Evolutionary conservation across 1,284 basidiomycete species (phyloP).

Genomic region (Ustilago shanxiensis): DNA sequence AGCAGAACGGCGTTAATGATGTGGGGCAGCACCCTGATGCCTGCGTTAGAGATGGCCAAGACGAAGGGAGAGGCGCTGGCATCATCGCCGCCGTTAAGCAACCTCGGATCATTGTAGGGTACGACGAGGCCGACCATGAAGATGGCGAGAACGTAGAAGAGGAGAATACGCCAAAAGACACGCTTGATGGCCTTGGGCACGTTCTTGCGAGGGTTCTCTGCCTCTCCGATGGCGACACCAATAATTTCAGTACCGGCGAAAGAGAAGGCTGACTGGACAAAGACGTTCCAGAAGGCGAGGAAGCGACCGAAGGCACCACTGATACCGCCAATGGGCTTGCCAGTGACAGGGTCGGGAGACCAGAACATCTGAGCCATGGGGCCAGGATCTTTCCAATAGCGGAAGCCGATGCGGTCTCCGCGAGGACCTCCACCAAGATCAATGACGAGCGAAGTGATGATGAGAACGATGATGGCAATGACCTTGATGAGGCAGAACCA

Average conservation of each 20-base stretch:
- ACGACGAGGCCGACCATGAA: slow-evolving; percentile 61
- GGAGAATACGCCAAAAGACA: slow-evolving; percentile 70
- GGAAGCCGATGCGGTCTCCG: slow-evolving; percentile 59
- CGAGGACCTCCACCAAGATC: slow-evolving; percentile 58
- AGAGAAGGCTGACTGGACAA: slow-evolving; percentile 80
- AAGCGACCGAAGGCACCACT: slow-evolving; percentile 76
- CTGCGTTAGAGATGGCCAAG: slow-evolving; percentile 70
- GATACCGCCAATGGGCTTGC: slow-evolving; percentile 66
- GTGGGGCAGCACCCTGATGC: slow-evolving; percentile 70
- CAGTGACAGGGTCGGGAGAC: slow-evolving; percentile 44
- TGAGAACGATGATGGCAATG: slow-evolving; percentile 52
- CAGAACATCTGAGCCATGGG: slow-evolving; percentile 66
- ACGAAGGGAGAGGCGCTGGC: slow-evolving; percentile 66
- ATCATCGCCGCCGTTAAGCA: slow-evolving; percentile 45
- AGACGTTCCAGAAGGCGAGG: slow-evolving; percentile 67
- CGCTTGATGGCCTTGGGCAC: slow-evolving; percentile 58
- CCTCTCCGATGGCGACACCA: slow-evolving; percentile 81
- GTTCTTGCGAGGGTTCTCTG: slow-evolving; percentile 70
- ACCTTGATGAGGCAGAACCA: slow-evolving; percentile 58
- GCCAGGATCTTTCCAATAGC: slow-evolving; percentile 71
- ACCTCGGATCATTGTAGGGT: slow-evolving; percentile 50
- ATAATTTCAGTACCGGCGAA: slow-evolving; percentile 86
- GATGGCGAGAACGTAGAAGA: slow-evolving; percentile 72
- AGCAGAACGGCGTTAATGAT: slow-evolving; percentile 81
- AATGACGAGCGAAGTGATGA: slow-evolving; percentile 60